phyloP scores from a whole-genome alignment of 2,329 filamentous ascomycete genomes.

The Arthrobotrys pseudoclavata region DNA sequence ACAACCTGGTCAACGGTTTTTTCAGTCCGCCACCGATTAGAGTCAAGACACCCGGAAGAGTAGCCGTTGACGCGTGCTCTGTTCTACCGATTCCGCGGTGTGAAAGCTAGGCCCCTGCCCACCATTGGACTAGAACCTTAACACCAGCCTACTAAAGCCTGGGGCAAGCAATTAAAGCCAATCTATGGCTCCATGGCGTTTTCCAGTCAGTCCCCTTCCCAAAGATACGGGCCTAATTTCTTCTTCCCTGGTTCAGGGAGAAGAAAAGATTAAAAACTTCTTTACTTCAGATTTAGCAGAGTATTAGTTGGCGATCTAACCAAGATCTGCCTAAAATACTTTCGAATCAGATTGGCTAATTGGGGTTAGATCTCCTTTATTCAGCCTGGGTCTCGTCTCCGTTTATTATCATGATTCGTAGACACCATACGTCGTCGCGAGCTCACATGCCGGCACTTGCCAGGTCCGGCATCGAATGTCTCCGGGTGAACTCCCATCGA shows the following conservation, averaged over 20 bases:
- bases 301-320: conserved; percentile 53
- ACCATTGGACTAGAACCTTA: conserved; percentile 54
- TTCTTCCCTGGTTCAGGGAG: conserved; percentile 58
- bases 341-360: conserved; percentile 54
- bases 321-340: conserved; percentile 60
- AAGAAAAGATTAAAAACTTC: conserved; percentile 12
- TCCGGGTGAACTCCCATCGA: conserved; percentile 35
- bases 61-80: conserved; percentile 61
- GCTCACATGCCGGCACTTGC: conserved; percentile 49
- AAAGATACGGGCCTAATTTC: conserved; percentile 57
- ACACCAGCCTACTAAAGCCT: conserved; percentile 41
- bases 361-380: conserved; percentile 46
- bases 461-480: conserved; percentile 37
- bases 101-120: conserved; percentile 47
- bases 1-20: conserved; percentile 59
- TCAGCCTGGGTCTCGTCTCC: conserved; percentile 32
- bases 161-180: conserved; percentile 54
- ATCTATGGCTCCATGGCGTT: conserved; percentile 57
- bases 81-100: conserved; percentile 60
- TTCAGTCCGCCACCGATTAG: conserved; percentile 57
- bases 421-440: conserved; percentile 33
- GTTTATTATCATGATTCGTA: conserved; percentile 39
- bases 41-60: conserved; percentile 59
- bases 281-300: conserved; percentile 41
- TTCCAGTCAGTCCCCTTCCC: conserved; percentile 49